A percentile compares a stretch with the other conserved stretches of the same genome.
These are phyloP conservation scores for Euphrasia arctica DNA, from an alignment of 305 asterid genomes.

Conservation along the genomic window DNA sequence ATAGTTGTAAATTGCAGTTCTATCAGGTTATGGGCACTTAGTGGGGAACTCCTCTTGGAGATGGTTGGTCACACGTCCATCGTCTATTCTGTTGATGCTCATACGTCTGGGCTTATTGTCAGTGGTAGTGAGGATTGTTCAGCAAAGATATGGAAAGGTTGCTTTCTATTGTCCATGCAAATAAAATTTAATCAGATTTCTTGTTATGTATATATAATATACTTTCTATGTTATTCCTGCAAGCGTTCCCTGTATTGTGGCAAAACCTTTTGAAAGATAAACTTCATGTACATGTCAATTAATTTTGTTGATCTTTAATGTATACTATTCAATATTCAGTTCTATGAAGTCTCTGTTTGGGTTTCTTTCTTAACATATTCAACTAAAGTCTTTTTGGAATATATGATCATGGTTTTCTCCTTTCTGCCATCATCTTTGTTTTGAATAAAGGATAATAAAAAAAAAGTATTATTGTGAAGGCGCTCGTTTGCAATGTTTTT, in stretches of 20 bases:
- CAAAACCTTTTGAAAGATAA: conserved; percentile 49
- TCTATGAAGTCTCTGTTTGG: no score
- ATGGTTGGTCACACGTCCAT: conserved; percentile 95
- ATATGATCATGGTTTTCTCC: conserved; percentile 4
- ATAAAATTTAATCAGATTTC: no score
- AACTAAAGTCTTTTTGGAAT: conserved; percentile 15
- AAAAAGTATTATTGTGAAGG: neutral
- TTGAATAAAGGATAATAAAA: neutral
- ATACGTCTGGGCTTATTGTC: conserved; percentile 80
- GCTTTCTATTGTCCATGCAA: conserved; percentile 8
- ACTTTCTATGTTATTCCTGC: conserved; percentile 8
- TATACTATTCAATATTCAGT: no score
- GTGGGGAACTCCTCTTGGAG: conserved; percentile 83
- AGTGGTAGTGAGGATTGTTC: conserved; percentile 94
- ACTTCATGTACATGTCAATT: conserved; percentile 51
- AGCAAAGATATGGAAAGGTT: conserved; percentile 97
- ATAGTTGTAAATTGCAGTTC: conserved; percentile 55
- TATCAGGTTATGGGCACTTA: conserved; percentile 77
- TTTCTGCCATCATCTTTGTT: no score
- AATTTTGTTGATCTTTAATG: no score
- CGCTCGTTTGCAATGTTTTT: neutral
- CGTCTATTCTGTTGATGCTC: conserved; percentile 91
- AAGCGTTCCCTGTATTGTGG: conserved; percentile 7
- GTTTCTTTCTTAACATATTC: no score
- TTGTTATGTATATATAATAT: no score